A percentile compares a stretch with the other conserved stretches of the same genome.
phyloP scores from a whole-genome alignment of 257 asterid species.

The Scutellaria baicalensis region DNA sequence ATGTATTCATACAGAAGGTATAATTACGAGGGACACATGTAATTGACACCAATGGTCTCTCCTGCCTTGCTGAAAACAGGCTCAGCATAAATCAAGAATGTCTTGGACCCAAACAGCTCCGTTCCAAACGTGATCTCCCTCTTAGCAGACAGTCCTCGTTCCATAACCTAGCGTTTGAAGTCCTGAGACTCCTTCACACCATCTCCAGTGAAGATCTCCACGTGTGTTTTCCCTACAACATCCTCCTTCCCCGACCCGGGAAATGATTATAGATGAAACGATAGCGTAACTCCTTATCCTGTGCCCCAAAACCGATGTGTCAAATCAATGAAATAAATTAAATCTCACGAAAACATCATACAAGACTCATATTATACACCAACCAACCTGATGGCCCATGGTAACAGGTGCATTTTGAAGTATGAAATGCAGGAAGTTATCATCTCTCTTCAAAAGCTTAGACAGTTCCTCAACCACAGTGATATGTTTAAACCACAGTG shows the following conservation, averaged over 20 bases:
- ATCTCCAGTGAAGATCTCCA: constrained; percentile 71
- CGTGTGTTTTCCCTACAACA: constrained; percentile 82
- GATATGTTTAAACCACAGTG: too few species aligned
- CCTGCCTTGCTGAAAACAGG: too few species aligned
- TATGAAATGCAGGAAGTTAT: constrained; percentile 78
- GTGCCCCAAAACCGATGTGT: too few species aligned
- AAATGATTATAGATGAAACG: constrained; percentile 90
- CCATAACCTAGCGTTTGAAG: constrained; percentile 76
- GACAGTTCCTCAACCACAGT: constrained; percentile 83
- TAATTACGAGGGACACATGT: too few species aligned
- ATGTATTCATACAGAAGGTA: too few species aligned
- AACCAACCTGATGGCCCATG: too few species aligned
- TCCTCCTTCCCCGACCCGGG: constrained; percentile 93
- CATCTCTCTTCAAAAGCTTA: constrained; percentile 71
- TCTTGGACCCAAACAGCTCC: constrained; percentile 70
- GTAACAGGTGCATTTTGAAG: constrained; percentile 93
- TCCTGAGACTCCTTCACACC: constrained; percentile 97
- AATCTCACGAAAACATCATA: too few species aligned
- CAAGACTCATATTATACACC: too few species aligned
- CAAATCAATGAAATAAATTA: too few species aligned
- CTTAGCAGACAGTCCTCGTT: constrained; percentile 71
- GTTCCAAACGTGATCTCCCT: constrained; percentile 93
- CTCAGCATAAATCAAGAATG: too few species aligned
- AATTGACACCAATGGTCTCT: too few species aligned
- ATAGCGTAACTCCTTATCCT: constrained; percentile 69